A percentile compares a stretch with the other conserved stretches of the same genome.
phyloP scores from a whole-genome alignment of 768 basidiomycete genomes.

The Macrolepiota dolichaula region DNA sequence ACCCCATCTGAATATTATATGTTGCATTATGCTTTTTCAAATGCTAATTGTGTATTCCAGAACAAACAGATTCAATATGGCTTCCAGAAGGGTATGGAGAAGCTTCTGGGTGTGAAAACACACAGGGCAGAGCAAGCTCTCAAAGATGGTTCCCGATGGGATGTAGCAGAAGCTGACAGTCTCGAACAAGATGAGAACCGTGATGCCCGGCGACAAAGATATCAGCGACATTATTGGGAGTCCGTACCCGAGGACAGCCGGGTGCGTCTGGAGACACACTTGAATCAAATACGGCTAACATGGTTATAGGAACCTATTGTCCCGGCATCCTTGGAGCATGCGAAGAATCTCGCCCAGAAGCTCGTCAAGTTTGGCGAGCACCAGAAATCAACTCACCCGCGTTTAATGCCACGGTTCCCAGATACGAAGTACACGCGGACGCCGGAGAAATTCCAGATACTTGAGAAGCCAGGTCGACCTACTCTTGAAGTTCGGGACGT shows the following conservation, averaged over 20 bases:
- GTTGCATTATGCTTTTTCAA: not conserved
- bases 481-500: constrained; percentile 70
- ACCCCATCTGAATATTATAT: constrained; percentile 59
- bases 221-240: constrained; percentile 79
- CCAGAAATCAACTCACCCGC: constrained; percentile 32
- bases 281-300: constrained; percentile 3
- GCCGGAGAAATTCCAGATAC: constrained; percentile 32
- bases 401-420: constrained; percentile 35
- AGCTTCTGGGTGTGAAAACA: constrained; percentile 56
- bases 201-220: constrained; percentile 56
- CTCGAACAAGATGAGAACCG: constrained; percentile 56
- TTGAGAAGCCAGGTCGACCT: constrained; percentile 43
- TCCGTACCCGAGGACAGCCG: constrained; percentile 63
- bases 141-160: constrained; percentile 20
- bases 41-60: constrained; percentile 29
- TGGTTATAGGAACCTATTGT: constrained; percentile 57
- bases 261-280: constrained; percentile 32
- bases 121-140: constrained; percentile 17
- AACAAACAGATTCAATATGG: constrained; percentile 71
- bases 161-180: constrained; percentile 59
- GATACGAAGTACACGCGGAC: constrained; percentile 35
- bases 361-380: constrained; percentile 28
- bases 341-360: constrained; percentile 34
- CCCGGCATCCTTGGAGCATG: constrained; percentile 50
- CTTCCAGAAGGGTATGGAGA: constrained; percentile 80